A percentile compares a stretch with the other conserved stretches of the same genome.
Conservation (phyloP, 495 filamentous ascomycete genomes). For the Aspergillus biplanus region DNA sequence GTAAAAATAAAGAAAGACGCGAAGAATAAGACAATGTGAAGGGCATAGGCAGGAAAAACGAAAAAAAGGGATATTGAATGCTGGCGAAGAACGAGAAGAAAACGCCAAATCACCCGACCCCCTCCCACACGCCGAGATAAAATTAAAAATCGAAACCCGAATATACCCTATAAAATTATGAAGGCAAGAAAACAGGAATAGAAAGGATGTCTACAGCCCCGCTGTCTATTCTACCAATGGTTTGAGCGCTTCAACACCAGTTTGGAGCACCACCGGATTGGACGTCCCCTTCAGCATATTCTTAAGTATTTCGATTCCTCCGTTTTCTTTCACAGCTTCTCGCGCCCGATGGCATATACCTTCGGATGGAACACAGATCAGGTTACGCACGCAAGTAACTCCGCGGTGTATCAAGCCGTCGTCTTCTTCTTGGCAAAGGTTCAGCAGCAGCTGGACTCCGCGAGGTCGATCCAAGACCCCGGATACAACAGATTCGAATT, state of each 20-base stretch:
- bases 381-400: conserved; percentile 67
- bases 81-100: background rate
- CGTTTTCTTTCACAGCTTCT: conserved; percentile 45
- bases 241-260: conserved; percentile 65
- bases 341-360: conserved; percentile 44
- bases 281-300: conserved; percentile 65
- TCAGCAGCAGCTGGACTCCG: conserved; percentile 71
- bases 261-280: conserved; percentile 65
- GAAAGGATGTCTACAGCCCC: conserved; percentile 7
- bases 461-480: conserved; percentile 68
- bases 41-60: background rate
- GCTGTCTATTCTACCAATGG: conserved; percentile 50
- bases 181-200: conserved; percentile 5
- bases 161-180: conserved; percentile 15
- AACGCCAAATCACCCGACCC: conserved; percentile 4
- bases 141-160: conserved; percentile 1
- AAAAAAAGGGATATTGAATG: background rate
- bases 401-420: conserved; percentile 79
- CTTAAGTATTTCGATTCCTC: conserved; percentile 63
- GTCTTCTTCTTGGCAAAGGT: conserved; percentile 73
- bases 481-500: conserved; percentile 71
- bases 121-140: conserved; percentile 2
- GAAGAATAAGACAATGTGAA: conserved; percentile 3
- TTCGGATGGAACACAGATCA: conserved; percentile 45
- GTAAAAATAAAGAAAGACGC: conserved; percentile 5